phyloP scores from a whole-genome alignment of 2,329 filamentous ascomycete species.

The Clarireedia paspali region DNA sequence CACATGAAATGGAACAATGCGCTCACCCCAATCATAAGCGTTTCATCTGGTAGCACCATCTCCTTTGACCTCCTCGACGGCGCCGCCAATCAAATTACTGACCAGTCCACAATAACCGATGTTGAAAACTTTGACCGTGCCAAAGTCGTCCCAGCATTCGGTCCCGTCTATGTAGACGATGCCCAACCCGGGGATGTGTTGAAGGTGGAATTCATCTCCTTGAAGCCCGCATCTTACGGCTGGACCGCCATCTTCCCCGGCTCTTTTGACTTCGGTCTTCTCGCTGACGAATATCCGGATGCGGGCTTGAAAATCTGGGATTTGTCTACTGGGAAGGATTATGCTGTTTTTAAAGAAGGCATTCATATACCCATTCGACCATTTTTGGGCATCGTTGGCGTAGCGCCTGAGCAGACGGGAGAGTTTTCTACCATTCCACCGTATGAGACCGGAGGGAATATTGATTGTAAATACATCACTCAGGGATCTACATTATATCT shows the following conservation, averaged over 20 bases:
- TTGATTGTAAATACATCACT: constrained; percentile 44
- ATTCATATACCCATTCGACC: constrained; percentile 42
- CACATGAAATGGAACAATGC: constrained; percentile 43
- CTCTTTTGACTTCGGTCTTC: constrained; percentile 41
- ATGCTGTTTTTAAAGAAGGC: constrained; percentile 38
- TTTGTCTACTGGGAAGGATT: constrained; percentile 32
- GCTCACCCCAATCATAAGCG: constrained; percentile 37
- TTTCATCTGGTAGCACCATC: constrained; percentile 40
- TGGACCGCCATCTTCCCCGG: constrained; percentile 44
- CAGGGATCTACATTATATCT: constrained; percentile 40
- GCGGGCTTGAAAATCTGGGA: constrained; percentile 42
- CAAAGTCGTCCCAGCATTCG: constrained; percentile 39
- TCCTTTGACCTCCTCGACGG: constrained; percentile 43
- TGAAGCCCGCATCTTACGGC: constrained; percentile 39
- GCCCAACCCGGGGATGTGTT: constrained; percentile 45
- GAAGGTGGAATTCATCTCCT: constrained; percentile 41
- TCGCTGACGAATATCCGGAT: constrained; percentile 40
- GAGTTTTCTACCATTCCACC: constrained; percentile 44
- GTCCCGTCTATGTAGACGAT: constrained; percentile 41
- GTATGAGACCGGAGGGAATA: constrained; percentile 44
- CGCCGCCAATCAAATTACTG: constrained; percentile 41
- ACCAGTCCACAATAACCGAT: constrained; percentile 33
- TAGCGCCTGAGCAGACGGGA: constrained; percentile 38
- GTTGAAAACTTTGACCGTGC: constrained; percentile 33
- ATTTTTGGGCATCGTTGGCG: constrained; percentile 45